Percentiles rank a stretch among this genome's conserved stretches.
Conservation (phyloP, 345 rosid species). For the Gynandropsis gynandra region DNA sequence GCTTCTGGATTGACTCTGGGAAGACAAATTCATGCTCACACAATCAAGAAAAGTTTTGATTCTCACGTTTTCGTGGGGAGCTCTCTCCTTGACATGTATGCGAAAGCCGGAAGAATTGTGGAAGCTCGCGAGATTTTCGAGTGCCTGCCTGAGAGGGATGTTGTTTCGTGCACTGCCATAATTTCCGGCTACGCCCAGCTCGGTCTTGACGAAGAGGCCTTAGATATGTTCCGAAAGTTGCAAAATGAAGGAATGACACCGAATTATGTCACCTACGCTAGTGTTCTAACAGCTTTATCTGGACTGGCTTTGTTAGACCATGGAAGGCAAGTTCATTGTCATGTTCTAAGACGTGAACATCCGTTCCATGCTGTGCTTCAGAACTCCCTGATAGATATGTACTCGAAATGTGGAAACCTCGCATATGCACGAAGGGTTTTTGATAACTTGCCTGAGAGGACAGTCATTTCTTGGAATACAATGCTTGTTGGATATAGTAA, state of each 20-base stretch:
- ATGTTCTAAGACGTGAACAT: conserved; percentile 52
- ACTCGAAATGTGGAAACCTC: conserved; percentile 84
- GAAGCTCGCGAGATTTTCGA: conserved; percentile 78
- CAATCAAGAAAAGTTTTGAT: conserved; percentile 47
- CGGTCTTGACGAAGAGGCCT: conserved; percentile 69
- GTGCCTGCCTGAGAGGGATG: conserved; percentile 76
- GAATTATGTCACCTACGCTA: conserved; percentile 80
- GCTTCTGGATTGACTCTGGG: conserved; percentile 47
- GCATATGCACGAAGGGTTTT: conserved; percentile 54
- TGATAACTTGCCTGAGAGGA: conserved; percentile 63
- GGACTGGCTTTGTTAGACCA: conserved; percentile 76
- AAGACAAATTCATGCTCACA: conserved; percentile 66
- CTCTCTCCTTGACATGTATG: conserved; percentile 95
- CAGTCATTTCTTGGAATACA: conserved; percentile 71
- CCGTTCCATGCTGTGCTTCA: conserved; percentile 60
- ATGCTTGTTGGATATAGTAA: conserved; percentile 82
- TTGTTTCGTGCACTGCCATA: conserved; percentile 89
- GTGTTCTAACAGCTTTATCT: conserved; percentile 64
- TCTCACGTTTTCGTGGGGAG: conserved; percentile 75
- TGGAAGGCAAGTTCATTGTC: conserved; percentile 82
- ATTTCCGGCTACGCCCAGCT: conserved; percentile 85
- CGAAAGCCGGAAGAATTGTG: conserved; percentile 66
- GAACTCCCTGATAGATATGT: conserved; percentile 85
- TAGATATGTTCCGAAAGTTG: conserved; percentile 56
- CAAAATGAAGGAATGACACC: conserved; percentile 66